Percentiles rank a stretch among this genome's conserved stretches.
These are phyloP conservation scores for Breviolum minutum DNA, from an alignment of 73 alveolate species.

Conservation along the genomic window DNA sequence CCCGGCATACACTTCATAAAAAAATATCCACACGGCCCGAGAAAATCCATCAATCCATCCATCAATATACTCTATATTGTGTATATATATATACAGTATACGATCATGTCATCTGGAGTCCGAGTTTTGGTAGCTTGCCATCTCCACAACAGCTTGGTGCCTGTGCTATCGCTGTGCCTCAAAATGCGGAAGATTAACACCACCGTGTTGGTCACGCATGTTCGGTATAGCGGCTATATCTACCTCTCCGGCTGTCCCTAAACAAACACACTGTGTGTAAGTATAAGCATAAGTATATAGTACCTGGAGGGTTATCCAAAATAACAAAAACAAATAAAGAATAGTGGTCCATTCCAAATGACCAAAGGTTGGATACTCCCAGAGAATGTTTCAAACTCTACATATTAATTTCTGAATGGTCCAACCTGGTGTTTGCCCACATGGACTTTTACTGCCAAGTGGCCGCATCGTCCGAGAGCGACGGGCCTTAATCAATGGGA, in stretches of 20 bases:
- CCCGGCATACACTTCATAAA: too few species aligned
- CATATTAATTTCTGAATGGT: too few species aligned
- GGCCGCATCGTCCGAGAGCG: not conserved
- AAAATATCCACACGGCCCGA: too few species aligned
- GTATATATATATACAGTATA: too few species aligned
- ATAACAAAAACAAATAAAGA: not conserved
- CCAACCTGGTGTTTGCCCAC: too few species aligned
- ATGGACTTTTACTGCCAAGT: not conserved
- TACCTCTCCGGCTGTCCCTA: not conserved
- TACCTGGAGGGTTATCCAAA: not conserved
- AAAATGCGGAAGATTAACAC: too few species aligned
- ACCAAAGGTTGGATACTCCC: too few species aligned
- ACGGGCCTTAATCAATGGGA: not conserved
- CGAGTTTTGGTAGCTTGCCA: too few species aligned
- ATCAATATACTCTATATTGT: too few species aligned
- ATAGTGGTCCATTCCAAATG: not conserved
- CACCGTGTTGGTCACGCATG: not conserved
- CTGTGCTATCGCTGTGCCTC: slow-evolving; percentile 41
- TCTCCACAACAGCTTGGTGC: not conserved
- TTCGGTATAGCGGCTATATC: not conserved
- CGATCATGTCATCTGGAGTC: too few species aligned
- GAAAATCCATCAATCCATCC: too few species aligned
- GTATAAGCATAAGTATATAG: not conserved
- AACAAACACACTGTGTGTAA: not conserved
- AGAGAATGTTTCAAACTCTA: too few species aligned